Evolutionary conservation across 2,329 filamentous ascomycete genomes (phyloP).

Genomic region (Lecanicillium sp.): DNA sequence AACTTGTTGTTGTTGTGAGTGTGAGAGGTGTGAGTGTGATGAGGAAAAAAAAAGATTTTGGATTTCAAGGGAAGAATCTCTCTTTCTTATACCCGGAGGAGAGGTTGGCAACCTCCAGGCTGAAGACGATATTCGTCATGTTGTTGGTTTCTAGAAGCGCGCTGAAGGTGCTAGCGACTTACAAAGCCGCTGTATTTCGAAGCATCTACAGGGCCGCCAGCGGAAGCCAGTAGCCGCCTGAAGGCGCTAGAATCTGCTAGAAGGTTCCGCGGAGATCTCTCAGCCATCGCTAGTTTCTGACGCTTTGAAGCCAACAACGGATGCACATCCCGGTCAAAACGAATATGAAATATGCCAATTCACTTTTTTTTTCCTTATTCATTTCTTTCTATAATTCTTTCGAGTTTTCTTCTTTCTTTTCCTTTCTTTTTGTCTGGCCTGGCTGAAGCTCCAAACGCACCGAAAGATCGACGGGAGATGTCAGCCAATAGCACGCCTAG

Average conservation of each 20-base stretch:
- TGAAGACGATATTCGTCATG: slow-evolving; percentile 7
- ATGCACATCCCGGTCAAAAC: no score
- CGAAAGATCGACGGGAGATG: no score
- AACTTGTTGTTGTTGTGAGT: slow-evolving; percentile 22
- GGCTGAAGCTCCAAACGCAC: no score
- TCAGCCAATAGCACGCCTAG: no score
- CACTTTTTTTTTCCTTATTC: no score
- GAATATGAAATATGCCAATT: no score
- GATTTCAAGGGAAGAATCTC: slow-evolving; percentile 12
- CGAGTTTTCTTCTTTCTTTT: no score
- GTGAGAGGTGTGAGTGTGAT: slow-evolving; percentile 21
- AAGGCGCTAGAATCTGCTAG: slow-evolving; percentile 20
- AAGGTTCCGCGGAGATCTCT: slow-evolving; percentile 20
- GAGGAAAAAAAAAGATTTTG: slow-evolving; percentile 15
- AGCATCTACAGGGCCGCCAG: slow-evolving; percentile 15
- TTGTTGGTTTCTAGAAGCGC: slow-evolving; percentile 12
- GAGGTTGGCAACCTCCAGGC: slow-evolving; percentile 8
- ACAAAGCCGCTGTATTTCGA: slow-evolving; percentile 16
- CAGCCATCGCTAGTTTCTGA: not conserved
- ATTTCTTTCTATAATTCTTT: no score
- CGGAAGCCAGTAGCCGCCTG: slow-evolving; percentile 16
- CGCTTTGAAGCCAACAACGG: not conserved
- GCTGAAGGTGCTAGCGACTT: slow-evolving; percentile 16
- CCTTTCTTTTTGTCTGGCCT: no score
- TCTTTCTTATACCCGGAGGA: slow-evolving; percentile 27